Conservation (phyloP, 371 early-diverging fungal genomes). For the Nematocida sp. region DNA sequence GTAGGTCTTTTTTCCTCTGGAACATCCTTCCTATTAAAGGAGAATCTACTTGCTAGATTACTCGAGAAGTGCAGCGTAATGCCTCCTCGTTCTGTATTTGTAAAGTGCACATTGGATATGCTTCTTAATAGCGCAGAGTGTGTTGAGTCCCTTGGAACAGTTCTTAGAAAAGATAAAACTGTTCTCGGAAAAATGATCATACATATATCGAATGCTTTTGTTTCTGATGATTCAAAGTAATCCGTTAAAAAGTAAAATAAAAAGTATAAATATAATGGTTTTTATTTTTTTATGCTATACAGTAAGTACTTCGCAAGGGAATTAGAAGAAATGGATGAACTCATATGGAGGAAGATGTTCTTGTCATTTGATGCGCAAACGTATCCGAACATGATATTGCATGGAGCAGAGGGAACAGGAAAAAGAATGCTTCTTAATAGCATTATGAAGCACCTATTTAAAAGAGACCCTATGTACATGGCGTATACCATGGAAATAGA, state of each 20-base stretch:
- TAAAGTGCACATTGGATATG: conserved; percentile 30
- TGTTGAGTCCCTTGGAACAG: conserved; percentile 21
- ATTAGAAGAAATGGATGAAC: conserved; percentile 77
- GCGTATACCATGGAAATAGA: conserved; percentile 85
- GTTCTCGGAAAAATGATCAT: conserved; percentile 38
- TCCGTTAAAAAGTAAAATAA: not conserved
- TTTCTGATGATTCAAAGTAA: conserved; percentile 14
- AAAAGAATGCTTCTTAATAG: conserved; percentile 85
- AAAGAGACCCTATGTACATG: conserved; percentile 33
- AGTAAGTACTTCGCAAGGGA: conserved; percentile 84
- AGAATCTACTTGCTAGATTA: conserved; percentile 36
- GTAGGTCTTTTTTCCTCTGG: conserved; percentile 19
- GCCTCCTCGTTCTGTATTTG: conserved; percentile 30
- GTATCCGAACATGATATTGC: conserved; percentile 85
- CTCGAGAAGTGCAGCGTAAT: conserved; percentile 39
- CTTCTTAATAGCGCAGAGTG: conserved; percentile 22
- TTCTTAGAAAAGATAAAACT: conserved; percentile 41
- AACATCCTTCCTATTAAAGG: not conserved
- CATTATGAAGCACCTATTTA: conserved; percentile 69
- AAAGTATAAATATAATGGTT: not conserved
- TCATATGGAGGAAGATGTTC: conserved; percentile 72
- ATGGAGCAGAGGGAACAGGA: conserved; percentile 89
- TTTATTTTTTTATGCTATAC: conserved; percentile 35
- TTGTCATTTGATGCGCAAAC: conserved; percentile 70
- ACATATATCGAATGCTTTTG: conserved; percentile 34